phyloP scores from a whole-genome alignment of 768 basidiomycete genomes.

The Mycena olivaceomarginata region DNA sequence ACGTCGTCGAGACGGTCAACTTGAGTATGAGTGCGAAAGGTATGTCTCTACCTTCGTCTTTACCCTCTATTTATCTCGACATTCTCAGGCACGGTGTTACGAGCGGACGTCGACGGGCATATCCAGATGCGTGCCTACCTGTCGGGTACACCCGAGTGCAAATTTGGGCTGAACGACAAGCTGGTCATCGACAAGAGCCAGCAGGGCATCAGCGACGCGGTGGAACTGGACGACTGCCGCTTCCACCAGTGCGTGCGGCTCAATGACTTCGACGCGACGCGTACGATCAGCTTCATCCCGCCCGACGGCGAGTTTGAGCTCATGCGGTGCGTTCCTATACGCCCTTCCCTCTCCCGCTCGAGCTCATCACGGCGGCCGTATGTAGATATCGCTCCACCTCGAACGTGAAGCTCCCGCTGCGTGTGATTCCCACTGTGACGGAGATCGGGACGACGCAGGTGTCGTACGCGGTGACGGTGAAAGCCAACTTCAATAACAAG shows the following conservation, averaged over 20 bases:
- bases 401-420: constrained; percentile 96
- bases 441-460: constrained; percentile 96
- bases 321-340: constrained; percentile 81
- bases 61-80: not conserved
- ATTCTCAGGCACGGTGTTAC: constrained; percentile 83
- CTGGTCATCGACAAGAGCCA: constrained; percentile 94
- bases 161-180: constrained; percentile 99
- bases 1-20: constrained; percentile 98
- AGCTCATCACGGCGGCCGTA: constrained; percentile 12
- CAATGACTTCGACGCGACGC: constrained; percentile 94
- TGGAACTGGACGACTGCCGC: constrained; percentile 97
- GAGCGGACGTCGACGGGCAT: constrained; percentile 98
- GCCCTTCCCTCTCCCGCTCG: constrained; percentile 6
- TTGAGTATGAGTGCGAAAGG: constrained; percentile 98
- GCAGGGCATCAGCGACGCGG: constrained; percentile 82
- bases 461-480: constrained; percentile 91
- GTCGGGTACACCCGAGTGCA: constrained; percentile 98
- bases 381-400: constrained; percentile 95
- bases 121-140: constrained; percentile 99
- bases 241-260: constrained; percentile 99
- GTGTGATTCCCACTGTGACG: constrained; percentile 92
- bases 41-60: constrained; percentile 52
- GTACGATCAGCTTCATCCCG: constrained; percentile 97
- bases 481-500: constrained; percentile 93
- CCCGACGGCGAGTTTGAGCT: constrained; percentile 99